Percentiles rank a stretch among this genome's conserved stretches.
These are phyloP conservation scores for Erythrophleum ivorense DNA, from an alignment of 331 rosid species.

Conservation along the genomic window DNA sequence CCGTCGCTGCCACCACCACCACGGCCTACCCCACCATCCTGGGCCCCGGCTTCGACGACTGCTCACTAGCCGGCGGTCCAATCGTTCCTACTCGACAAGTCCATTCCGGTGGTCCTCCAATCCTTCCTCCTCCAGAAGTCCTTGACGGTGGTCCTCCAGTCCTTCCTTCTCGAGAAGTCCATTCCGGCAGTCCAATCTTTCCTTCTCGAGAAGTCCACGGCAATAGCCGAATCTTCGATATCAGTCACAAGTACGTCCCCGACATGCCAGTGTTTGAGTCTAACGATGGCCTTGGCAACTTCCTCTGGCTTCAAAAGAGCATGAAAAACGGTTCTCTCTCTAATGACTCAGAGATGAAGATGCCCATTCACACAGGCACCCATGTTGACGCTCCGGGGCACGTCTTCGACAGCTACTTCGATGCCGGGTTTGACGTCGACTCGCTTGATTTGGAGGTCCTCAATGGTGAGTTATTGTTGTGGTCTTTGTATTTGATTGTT, in stretches of 20 bases:
- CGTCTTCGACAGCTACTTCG: constrained; percentile 64
- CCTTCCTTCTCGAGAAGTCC: too few species aligned
- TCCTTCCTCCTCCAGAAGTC: too few species aligned
- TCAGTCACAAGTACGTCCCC: constrained; percentile 57
- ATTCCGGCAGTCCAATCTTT: too few species aligned
- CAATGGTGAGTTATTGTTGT: constrained; percentile 50
- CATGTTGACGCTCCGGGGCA: constrained; percentile 80
- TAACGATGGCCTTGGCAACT: constrained; percentile 58
- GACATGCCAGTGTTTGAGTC: constrained; percentile 67
- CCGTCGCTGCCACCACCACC: constrained; percentile 23
- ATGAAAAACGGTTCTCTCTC: constrained; percentile 37
- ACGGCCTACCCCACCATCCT: constrained; percentile 58
- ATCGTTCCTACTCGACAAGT: too few species aligned
- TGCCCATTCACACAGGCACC: constrained; percentile 69
- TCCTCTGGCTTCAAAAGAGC: constrained; percentile 41
- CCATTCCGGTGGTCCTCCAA: too few species aligned
- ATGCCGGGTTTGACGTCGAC: constrained; percentile 77
- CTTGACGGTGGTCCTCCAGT: too few species aligned
- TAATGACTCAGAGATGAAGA: constrained; percentile 48
- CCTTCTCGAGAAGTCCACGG: constrained; percentile 41
- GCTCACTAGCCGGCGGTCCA: constrained; percentile 28
- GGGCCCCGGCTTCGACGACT: constrained; percentile 42
- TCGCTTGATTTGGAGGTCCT: constrained; percentile 69
- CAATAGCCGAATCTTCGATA: constrained; percentile 63
- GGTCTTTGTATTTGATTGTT: not conserved